Conservation (phyloP, 2,329 filamentous ascomycete species). For the Parascedosporium putredinis region DNA sequence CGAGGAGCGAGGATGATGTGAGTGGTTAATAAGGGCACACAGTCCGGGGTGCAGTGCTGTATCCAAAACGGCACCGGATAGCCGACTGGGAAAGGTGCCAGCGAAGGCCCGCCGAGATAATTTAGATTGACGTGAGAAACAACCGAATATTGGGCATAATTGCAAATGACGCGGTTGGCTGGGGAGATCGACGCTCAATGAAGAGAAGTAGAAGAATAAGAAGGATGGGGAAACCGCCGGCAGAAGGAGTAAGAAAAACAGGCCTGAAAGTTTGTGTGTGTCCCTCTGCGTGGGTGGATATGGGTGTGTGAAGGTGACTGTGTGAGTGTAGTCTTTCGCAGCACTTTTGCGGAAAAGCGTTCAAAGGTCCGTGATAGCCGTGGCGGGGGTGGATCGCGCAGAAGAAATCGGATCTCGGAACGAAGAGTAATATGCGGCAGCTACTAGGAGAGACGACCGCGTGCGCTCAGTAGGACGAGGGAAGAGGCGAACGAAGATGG, state of each 20-base stretch:
- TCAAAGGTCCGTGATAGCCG: too few species aligned
- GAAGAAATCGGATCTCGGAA: not conserved
- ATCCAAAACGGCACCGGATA: not conserved
- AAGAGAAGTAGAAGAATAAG: too few species aligned
- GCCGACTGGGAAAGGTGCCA: not conserved
- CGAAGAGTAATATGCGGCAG: not conserved
- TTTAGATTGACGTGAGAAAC: not conserved
- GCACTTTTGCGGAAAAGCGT: too few species aligned
- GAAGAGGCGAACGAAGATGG: not conserved
- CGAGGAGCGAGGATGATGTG: not conserved
- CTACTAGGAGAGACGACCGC: not conserved
- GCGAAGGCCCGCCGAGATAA: not conserved
- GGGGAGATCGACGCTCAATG: not conserved
- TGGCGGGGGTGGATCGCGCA: too few species aligned
- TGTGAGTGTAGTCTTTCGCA: too few species aligned
- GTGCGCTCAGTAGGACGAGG: too few species aligned
- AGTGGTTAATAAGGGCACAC: not conserved
- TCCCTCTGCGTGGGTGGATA: too few species aligned
- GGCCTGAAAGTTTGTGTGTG: too few species aligned
- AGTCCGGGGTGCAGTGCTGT: not conserved
- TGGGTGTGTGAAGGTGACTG: too few species aligned
- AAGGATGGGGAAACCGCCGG: too few species aligned
- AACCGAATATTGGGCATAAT: not conserved
- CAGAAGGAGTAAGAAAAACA: too few species aligned
- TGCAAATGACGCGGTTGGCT: not conserved